Conservation (phyloP, 352 stramenopile genomes). For the Phytopythium kandeliae region DNA sequence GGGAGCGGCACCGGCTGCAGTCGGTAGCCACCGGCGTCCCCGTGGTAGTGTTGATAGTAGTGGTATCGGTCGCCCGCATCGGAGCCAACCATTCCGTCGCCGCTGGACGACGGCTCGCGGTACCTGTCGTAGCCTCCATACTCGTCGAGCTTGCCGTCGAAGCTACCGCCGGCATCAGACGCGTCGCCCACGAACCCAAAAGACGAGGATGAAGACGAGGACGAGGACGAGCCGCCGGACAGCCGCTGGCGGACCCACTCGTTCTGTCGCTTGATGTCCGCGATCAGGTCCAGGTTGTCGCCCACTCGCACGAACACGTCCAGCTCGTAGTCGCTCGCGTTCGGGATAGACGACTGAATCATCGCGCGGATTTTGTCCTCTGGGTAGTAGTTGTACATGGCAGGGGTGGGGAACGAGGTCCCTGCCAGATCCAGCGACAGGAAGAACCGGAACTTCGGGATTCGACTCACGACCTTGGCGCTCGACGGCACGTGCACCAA, state of each 20-base stretch:
- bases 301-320: constrained; percentile 23
- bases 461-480: constrained; percentile 12
- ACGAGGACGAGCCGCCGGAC: background rate
- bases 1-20: constrained; percentile 14
- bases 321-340: constrained; percentile 15
- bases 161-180: no score
- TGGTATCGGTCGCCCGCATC: background rate
- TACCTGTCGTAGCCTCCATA: background rate
- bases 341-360: constrained; percentile 16
- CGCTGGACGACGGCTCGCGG: constrained; percentile 1
- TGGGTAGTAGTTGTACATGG: constrained; percentile 12
- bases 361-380: constrained; percentile 5
- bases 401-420: constrained; percentile 17
- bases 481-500: constrained; percentile 15
- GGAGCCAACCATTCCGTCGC: background rate
- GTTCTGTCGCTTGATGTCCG: constrained; percentile 16
- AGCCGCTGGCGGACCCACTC: constrained; percentile 12
- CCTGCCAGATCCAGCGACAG: constrained; percentile 17
- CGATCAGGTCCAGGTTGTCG: constrained; percentile 31
- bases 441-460: constrained; percentile 18
- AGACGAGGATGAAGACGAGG: background rate
- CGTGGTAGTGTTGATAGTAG: background rate
- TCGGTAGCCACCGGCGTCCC: constrained; percentile 4
- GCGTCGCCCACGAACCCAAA: background rate
- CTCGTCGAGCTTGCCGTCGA: background rate